These are phyloP conservation scores for Yarrowia porcina DNA, from an alignment of 805 yeast species.

Conservation along the genomic window DNA sequence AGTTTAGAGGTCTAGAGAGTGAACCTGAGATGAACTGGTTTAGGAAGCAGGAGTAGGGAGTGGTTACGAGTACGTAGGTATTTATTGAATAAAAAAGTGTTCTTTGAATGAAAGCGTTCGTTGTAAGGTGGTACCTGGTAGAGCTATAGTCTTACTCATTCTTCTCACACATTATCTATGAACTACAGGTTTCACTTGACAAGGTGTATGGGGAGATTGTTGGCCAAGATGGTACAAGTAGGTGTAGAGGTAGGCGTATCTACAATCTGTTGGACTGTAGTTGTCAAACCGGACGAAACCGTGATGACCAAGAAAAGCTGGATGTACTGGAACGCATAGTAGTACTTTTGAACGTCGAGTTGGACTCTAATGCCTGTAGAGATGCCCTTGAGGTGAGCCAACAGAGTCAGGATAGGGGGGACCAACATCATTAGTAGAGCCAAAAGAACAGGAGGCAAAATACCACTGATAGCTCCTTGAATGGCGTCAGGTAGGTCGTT, in stretches of 20 bases:
- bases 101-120: too few relatives aligned
- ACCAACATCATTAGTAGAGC: conserved; percentile 62
- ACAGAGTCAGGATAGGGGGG: conserved; percentile 52
- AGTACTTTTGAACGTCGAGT: conserved; percentile 70
- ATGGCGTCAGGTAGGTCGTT: conserved; percentile 52
- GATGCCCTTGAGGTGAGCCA: conserved; percentile 56
- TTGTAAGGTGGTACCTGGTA: too few relatives aligned
- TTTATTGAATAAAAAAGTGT: too few relatives aligned
- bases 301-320: conserved; percentile 84
- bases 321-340: conserved; percentile 72
- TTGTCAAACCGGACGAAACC: conserved; percentile 72
- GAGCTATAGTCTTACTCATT: too few relatives aligned
- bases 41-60: background rate
- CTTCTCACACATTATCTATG: background rate
- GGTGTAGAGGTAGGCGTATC: conserved; percentile 73
- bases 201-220: conserved; percentile 66
- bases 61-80: too few relatives aligned
- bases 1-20: too few relatives aligned
- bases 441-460: conserved; percentile 66
- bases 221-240: conserved; percentile 64
- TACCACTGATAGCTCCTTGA: conserved; percentile 54
- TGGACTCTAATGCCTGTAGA: conserved; percentile 63
- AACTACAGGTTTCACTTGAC: background rate
- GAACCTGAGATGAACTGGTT: background rate
- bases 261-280: conserved; percentile 56